A percentile compares a stretch with the other conserved stretches of the same genome.
Conservation (phyloP, 2,329 filamentous ascomycete species). For the Metarhizium humberi region DNA sequence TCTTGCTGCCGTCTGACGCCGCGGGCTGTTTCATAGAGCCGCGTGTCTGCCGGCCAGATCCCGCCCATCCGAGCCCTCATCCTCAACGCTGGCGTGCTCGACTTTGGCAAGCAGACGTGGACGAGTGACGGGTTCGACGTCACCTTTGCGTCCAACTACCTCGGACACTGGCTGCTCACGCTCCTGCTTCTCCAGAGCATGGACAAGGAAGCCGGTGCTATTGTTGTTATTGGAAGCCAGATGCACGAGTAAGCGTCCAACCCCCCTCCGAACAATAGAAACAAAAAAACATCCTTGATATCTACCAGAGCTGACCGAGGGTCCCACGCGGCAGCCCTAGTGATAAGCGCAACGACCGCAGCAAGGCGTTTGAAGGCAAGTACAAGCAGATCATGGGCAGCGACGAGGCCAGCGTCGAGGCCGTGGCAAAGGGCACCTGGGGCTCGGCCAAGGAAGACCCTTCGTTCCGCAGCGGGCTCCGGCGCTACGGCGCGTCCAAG, state of each 20-base stretch:
- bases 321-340: no score
- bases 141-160: constrained; percentile 1
- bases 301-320: no score
- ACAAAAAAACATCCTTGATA: no score
- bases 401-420: not conserved
- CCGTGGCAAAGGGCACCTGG: not conserved
- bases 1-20: no score
- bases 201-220: not conserved
- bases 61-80: not conserved
- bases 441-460: not conserved
- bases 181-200: not conserved
- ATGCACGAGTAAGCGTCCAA: no score
- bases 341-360: no score
- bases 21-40: no score
- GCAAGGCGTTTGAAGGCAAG: no score
- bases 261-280: no score
- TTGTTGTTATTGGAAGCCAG: no score
- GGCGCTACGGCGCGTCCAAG: constrained; percentile 1
- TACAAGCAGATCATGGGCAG: no score
- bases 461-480: not conserved
- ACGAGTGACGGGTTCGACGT: not conserved
- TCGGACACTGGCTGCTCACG: constrained; percentile 1
- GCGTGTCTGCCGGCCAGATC: no score
- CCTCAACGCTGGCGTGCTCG: not conserved
- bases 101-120: not conserved